Evolutionary conservation across 495 filamentous ascomycete species (phyloP).

Genomic region (Neurospora africana): DNA sequence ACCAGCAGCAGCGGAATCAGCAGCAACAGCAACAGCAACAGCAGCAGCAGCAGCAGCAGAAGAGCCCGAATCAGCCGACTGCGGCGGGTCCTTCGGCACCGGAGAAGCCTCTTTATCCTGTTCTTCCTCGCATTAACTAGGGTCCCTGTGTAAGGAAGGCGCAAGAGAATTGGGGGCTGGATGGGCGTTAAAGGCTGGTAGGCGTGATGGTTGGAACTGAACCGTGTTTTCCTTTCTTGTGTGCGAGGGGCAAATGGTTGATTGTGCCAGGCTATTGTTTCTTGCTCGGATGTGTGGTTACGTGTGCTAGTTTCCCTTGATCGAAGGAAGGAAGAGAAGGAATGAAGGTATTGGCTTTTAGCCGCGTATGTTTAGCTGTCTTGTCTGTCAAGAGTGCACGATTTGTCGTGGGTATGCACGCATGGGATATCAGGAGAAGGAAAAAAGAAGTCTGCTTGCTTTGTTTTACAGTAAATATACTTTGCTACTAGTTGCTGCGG

Average conservation of each 20-base stretch:
- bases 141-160: neutral
- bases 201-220: neutral
- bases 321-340: neutral
- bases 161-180: neutral
- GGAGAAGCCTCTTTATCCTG: conserved; percentile 10
- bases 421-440: neutral
- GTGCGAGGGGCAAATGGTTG: neutral
- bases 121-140: conserved; percentile 6
- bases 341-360: neutral
- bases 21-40: neutral
- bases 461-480: neutral
- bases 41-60: neutral
- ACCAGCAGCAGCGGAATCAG: conserved; percentile 1
- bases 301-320: neutral
- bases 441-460: neutral
- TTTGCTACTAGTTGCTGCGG: neutral
- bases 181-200: neutral
- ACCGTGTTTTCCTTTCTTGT: neutral
- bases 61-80: neutral
- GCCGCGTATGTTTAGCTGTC: no score
- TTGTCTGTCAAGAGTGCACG: no score
- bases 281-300: neutral
- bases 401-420: no score
- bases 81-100: neutral
- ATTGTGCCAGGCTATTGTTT: neutral